Percentiles rank a stretch among this genome's conserved stretches.
Conservation (phyloP, 495 filamentous ascomycete species). For the Penicillium turbatum region DNA sequence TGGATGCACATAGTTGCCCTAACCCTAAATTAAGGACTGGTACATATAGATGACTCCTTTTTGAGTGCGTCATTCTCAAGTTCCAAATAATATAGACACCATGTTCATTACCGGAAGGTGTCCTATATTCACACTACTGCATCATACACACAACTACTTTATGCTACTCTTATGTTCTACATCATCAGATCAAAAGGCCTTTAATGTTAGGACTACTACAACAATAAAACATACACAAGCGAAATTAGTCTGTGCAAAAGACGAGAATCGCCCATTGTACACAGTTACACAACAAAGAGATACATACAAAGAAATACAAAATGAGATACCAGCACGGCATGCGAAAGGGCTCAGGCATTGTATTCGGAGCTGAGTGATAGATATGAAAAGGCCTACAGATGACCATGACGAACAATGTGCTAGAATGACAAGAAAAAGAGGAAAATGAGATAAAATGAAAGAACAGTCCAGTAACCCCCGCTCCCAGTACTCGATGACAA, state of each 20-base stretch:
- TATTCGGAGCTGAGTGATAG: conserved; percentile 16
- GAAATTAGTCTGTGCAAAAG: neutral
- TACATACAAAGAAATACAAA: neutral
- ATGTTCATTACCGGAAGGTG: no score
- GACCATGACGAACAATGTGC: conserved; percentile 25
- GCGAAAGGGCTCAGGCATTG: conserved; percentile 15
- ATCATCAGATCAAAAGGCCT: neutral
- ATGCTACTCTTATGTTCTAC: no score
- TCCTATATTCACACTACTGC: no score
- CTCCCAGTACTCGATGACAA: conserved; percentile 33
- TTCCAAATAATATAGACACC: no score
- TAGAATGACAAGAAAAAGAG: conserved; percentile 24
- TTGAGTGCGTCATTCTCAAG: no score
- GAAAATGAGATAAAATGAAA: conserved; percentile 9
- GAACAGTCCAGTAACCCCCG: conserved; percentile 28
- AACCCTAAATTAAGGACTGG: no score
- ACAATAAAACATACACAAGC: neutral
- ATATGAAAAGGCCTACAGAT: conserved; percentile 18
- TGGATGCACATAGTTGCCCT: no score
- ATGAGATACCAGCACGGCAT: neutral
- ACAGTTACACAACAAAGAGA: neutral
- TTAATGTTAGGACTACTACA: no score
- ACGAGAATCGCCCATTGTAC: neutral
- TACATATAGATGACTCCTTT: no score
- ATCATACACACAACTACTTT: no score